Percentiles rank a stretch among this genome's conserved stretches.
Evolutionary conservation across 2,329 filamentous ascomycete species (phyloP).

Genomic region (Microdochium paspali): DNA sequence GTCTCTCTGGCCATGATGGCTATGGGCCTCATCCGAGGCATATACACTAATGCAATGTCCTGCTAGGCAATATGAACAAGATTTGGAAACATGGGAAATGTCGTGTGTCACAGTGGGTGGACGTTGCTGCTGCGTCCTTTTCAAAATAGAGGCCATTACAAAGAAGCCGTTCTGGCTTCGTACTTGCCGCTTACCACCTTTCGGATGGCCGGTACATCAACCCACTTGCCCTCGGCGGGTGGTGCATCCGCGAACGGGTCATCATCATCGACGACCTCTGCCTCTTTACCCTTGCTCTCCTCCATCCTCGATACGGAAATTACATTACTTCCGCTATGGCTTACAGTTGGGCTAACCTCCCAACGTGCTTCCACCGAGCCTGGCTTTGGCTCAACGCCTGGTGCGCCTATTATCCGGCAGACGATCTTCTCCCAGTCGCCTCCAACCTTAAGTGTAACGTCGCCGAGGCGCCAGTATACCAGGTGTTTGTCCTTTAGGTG

Average conservation of each 20-base stretch:
- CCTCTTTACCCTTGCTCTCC: constrained; percentile 42
- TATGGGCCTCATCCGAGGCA: too few relatives aligned
- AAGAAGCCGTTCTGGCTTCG: background rate
- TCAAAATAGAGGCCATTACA: too few relatives aligned
- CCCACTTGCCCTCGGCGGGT: constrained; percentile 42
- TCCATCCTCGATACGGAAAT: constrained; percentile 54
- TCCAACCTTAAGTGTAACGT: constrained; percentile 56
- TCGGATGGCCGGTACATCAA: constrained; percentile 45
- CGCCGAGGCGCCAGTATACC: constrained; percentile 73
- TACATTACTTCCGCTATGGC: constrained; percentile 33
- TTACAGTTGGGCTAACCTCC: constrained; percentile 43
- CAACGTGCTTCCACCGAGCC: constrained; percentile 77
- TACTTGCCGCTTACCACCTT: background rate
- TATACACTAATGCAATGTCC: too few relatives aligned
- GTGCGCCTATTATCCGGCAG: constrained; percentile 67
- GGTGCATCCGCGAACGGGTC: constrained; percentile 65
- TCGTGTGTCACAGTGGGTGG: too few relatives aligned
- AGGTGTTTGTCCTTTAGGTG: constrained; percentile 68
- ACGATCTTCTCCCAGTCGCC: constrained; percentile 67
- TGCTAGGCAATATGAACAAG: too few relatives aligned
- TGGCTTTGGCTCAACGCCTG: constrained; percentile 59
- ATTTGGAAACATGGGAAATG: too few relatives aligned
- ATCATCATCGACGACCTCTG: constrained; percentile 29
- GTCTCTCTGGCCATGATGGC: too few relatives aligned
- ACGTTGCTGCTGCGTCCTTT: too few relatives aligned